Base-by-base conservation (phyloP, 2,329 filamentous ascomycete species). In the Aspergillus nomiae region DNA sequence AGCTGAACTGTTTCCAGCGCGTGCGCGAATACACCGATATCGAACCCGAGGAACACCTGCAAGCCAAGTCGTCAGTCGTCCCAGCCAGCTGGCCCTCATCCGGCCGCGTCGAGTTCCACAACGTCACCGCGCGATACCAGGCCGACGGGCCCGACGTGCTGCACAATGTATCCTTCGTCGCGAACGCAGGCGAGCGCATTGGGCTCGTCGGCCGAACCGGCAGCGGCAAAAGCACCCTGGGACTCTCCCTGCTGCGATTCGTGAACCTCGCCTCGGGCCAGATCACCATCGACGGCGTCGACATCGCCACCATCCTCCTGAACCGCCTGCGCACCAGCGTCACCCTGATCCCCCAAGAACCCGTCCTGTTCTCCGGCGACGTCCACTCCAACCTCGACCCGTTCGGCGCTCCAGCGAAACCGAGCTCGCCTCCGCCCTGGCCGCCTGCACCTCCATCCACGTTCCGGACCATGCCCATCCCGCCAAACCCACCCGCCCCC, bases 361-460 rank as follows among this genome's bases (percentile, higher is more conserved):
- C 86, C 0, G 84, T 86, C 21, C 76, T 88, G 9, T 88, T 89
- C 69, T 84, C 85, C 0, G 86, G 86, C 5, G 82, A 79, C 16
- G 81, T 88, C 74, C 82, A 84, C 8, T 81, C 84, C 59, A 89
- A 89, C 62, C 82, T 89, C 32, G 86, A 89, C 62, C 85, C 87
- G 0, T 77, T 87, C 14, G 76, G 81, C 34, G 81, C 86, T 83
- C 85, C 70, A 77, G 77, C 12, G 84, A 87, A 67, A 77, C 77
- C 0, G 85, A 84, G 36, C 64, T 73, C n/a, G 66, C 61, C 24
- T 57, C 66, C 2, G 70, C 70, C 4, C 60, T 73, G 38, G 64
- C 70, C 6, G 66, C 70, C 28, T 78, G 78, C 46, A 75, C 73
- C 59, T 73, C 74, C 0, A 77, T 79, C 16, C 71, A 74, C 19